Base-by-base conservation (phyloP, 2,329 filamentous ascomycete genomes). In the Xylaria sp. region DNA sequence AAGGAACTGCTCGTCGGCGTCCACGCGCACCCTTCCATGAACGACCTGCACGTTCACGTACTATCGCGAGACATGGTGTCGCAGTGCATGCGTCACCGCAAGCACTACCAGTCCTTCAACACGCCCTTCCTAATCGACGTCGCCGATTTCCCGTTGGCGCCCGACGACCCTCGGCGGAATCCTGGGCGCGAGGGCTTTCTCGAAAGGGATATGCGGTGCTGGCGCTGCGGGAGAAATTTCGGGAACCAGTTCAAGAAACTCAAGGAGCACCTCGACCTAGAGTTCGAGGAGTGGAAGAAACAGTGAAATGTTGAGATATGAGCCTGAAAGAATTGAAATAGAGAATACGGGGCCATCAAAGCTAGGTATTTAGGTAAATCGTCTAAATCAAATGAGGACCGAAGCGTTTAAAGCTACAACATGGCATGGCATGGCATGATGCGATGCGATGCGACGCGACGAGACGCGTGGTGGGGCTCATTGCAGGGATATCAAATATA, bases 71-170 rank as follows among this genome's bases (percentile, higher is more conserved):
- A 99, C 78, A 91, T 93, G 85, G 85, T 89, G 74, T 93, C 91
- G 44, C 85, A 87, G 12, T 86, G 85, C 54, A 73, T 98, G 80
- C 93, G 91, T 81, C 90, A 95, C 77, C 86, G 90, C 71, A 95
- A 94, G 79, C 96, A 98, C 81, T 98, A 98, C 81, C 93, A 96
- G 77, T 96, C 92, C 71, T 98, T 98, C 81, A 90, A 88, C 37
- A 97, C 94, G 61, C 87, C 88, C 3, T 99, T 98, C 78, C 88
- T 99, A 25, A 87, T 98, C 13, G 84, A 86, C 18, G 76, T 98
- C 29, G 89, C 89, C 25, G 92, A 94, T 68, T 95, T 98, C 59
- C 95, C 96, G 4, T 81, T 98, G 35, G 84, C 85, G 0, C 70
- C 82, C 29, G 87, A 90, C 63, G 93, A 97, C 78, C 79, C 81